phyloP scores from a whole-genome alignment of 768 basidiomycete species.

The Auriscalpium microsporum region DNA sequence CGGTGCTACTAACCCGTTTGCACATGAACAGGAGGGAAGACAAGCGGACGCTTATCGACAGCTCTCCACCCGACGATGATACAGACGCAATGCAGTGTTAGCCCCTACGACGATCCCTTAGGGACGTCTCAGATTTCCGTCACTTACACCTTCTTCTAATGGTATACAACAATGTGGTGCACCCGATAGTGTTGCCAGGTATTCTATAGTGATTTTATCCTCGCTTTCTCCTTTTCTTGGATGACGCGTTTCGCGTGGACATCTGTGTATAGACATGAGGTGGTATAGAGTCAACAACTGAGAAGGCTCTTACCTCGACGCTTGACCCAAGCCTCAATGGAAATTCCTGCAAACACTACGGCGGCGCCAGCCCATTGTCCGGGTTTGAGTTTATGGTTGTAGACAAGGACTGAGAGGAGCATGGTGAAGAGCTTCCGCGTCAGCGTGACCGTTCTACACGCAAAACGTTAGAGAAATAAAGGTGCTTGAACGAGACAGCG shows the following conservation, averaged over 20 bases:
- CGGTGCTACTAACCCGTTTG: neutral
- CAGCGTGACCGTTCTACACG: slow-evolving; percentile 78
- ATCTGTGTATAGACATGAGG: slow-evolving; percentile 33
- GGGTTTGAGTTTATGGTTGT: slow-evolving; percentile 71
- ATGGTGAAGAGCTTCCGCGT: slow-evolving; percentile 98
- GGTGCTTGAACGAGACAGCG: slow-evolving; percentile 18
- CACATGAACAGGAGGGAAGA: slow-evolving; percentile 28
- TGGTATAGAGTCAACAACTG: neutral
- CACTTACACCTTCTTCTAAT: no score
- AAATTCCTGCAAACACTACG: slow-evolving; percentile 93
- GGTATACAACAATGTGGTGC: no score
- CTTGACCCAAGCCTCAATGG: slow-evolving; percentile 87
- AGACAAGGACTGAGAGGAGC: slow-evolving; percentile 89
- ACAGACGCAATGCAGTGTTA: slow-evolving; percentile 16
- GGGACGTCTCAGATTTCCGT: no score
- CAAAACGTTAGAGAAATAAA: neutral
- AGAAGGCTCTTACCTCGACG: slow-evolving; percentile 53
- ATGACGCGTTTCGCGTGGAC: slow-evolving; percentile 74
- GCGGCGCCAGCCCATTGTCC: slow-evolving; percentile 94
- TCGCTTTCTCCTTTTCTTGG: slow-evolving; percentile 77
- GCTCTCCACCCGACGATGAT: slow-evolving; percentile 1
- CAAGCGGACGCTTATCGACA: slow-evolving; percentile 32
- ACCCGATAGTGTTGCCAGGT: no score
- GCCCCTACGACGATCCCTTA: no score
- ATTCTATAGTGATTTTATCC: slow-evolving; percentile 60